phyloP scores from a whole-genome alignment of 495 filamentous ascomycete genomes.

The Aspergillus coremiiformis region DNA sequence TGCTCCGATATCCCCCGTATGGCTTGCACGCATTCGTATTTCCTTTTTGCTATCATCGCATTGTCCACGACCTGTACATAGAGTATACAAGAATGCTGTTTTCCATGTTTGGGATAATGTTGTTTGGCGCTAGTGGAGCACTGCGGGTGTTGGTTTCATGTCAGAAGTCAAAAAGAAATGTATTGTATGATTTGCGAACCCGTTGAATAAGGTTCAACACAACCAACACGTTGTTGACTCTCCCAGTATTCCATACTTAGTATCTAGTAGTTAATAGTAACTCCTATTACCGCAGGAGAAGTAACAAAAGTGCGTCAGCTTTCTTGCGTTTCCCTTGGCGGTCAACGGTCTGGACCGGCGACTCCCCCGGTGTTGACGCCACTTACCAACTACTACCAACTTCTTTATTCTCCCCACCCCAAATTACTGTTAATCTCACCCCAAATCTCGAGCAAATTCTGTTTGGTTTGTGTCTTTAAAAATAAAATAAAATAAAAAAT shows the following conservation, averaged over 20 bases:
- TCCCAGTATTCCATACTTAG: too few relatives aligned
- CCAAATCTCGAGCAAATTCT: too few relatives aligned
- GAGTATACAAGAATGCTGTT: constrained; percentile 4
- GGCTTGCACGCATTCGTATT: constrained; percentile 2
- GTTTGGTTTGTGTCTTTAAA: too few relatives aligned
- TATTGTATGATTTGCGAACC: neutral
- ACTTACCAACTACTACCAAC: neutral
- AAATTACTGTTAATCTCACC: too few relatives aligned
- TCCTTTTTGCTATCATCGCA: neutral
- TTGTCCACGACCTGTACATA: constrained; percentile 15
- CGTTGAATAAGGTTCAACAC: neutral
- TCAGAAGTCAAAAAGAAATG: neutral
- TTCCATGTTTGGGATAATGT: neutral
- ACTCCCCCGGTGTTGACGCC: neutral
- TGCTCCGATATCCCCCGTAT: constrained; percentile 15
- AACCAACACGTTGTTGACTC: too few relatives aligned
- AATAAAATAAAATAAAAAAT: too few relatives aligned
- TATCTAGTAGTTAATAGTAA: too few relatives aligned
- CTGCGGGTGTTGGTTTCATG: neutral
- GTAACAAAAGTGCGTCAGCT: neutral
- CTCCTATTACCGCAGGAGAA: too few relatives aligned
- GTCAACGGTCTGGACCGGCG: neutral
- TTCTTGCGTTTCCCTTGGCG: neutral
- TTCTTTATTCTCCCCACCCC: neutral
- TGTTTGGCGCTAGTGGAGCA: neutral